Evolutionary conservation across 495 filamentous ascomycete genomes (phyloP).

Genomic region (Durotheca rogersii): DNA sequence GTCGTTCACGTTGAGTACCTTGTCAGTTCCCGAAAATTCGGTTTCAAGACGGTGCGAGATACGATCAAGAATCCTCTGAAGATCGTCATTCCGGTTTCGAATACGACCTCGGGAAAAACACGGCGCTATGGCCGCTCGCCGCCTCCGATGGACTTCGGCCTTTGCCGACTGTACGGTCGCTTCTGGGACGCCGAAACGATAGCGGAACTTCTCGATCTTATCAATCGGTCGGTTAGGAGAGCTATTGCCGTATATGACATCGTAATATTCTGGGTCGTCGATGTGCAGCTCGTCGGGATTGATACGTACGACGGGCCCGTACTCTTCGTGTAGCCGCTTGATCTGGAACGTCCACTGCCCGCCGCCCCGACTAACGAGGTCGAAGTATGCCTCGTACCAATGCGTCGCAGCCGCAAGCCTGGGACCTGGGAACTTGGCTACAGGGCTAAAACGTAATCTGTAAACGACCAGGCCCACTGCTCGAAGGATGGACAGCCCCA

Average conservation of each 20-base stretch:
- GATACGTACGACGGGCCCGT: neutral
- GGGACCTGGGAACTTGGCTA: conserved; percentile 46
- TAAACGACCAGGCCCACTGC: neutral
- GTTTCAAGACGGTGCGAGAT: neutral
- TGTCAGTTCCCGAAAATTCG: neutral
- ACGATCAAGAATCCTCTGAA: neutral
- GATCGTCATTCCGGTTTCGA: neutral
- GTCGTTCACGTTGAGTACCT: no score
- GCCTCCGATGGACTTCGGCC: neutral
- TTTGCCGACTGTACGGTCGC: neutral
- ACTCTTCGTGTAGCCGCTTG: neutral
- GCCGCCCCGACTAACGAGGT: neutral
- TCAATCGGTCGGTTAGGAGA: neutral
- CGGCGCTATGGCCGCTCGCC: neutral
- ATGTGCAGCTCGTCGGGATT: neutral
- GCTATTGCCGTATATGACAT: neutral
- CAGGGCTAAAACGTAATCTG: conserved; percentile 49
- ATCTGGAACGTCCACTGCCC: neutral
- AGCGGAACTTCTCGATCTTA: neutral
- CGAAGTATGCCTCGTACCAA: conserved; percentile 23
- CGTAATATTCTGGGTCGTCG: neutral
- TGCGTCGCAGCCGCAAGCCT: conserved; percentile 45
- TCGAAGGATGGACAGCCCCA: no score
- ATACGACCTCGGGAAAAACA: neutral
- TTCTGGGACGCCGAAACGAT: neutral